Conservation (phyloP, 768 basidiomycete species). For the Suillus occidentalis region DNA sequence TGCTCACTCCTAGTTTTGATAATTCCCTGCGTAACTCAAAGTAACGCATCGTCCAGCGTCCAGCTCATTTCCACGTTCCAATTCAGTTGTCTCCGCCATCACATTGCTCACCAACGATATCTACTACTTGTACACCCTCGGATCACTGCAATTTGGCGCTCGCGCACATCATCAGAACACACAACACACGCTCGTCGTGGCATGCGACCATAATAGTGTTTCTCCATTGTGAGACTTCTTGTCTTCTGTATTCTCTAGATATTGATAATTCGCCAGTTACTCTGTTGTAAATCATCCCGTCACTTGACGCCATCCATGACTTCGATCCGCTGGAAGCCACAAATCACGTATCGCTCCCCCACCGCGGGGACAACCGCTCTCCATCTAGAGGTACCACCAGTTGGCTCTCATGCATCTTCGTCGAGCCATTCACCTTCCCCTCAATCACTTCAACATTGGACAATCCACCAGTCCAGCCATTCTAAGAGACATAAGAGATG, state of each 20-base stretch:
- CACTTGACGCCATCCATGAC: conserved; percentile 10
- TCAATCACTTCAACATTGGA: conserved; percentile 14
- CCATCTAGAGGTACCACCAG: conserved; percentile 23
- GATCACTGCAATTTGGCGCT: conserved; percentile 1
- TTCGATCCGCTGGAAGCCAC: conserved; percentile 55
- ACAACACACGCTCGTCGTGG: neutral
- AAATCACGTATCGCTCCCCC: conserved; percentile 59
- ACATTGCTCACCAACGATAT: neutral
- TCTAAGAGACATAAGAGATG: conserved; percentile 18
- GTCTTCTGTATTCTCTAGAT: neutral
- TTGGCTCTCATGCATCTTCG: conserved; percentile 15
- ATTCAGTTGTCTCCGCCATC: neutral
- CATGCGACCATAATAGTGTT: neutral
- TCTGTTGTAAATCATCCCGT: neutral
- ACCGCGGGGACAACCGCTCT: conserved; percentile 32
- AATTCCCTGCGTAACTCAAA: neutral
- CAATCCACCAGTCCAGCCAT: conserved; percentile 7
- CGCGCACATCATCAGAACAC: neutral
- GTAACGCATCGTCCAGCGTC: neutral
- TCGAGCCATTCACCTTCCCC: conserved; percentile 18
- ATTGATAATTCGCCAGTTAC: neutral
- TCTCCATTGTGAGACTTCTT: neutral
- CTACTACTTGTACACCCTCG: neutral
- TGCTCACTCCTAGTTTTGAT: neutral
- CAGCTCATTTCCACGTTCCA: neutral